Percentiles rank a stretch among this genome's conserved stretches.
Evolutionary conservation across 2,329 filamentous ascomycete genomes (phyloP).

Genomic region (Triangularia setosa): DNA sequence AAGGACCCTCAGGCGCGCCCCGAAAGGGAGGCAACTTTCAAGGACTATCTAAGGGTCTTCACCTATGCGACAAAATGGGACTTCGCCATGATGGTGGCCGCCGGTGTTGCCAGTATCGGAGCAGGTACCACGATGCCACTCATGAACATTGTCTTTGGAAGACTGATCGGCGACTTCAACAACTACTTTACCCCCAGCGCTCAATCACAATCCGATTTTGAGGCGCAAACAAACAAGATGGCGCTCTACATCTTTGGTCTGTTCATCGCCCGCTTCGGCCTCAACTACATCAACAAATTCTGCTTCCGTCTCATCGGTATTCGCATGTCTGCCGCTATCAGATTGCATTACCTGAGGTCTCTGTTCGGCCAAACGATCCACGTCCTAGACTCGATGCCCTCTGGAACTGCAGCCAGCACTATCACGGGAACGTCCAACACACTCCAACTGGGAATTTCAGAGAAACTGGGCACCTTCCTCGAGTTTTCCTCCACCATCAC

Average conservation of each 20-base stretch:
- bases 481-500: conserved; percentile 53
- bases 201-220: conserved; percentile 34
- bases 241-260: conserved; percentile 66
- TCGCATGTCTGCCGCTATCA: conserved; percentile 56
- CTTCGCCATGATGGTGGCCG: conserved; percentile 44
- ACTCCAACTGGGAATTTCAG: conserved; percentile 62
- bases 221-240: conserved; percentile 39
- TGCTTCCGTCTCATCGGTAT: conserved; percentile 60
- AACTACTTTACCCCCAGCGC: conserved; percentile 33
- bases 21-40: conserved; percentile 42
- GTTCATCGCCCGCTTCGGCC: conserved; percentile 61
- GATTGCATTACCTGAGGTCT: conserved; percentile 60
- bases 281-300: conserved; percentile 56
- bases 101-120: conserved; percentile 46
- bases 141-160: conserved; percentile 58
- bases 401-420: conserved; percentile 58
- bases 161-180: conserved; percentile 48
- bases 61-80: conserved; percentile 53
- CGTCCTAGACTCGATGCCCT: conserved; percentile 62
- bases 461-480: conserved; percentile 57
- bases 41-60: conserved; percentile 51
- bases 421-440: conserved; percentile 62
- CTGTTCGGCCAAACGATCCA: conserved; percentile 64
- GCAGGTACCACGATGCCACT: conserved; percentile 54
- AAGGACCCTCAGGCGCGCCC: conserved; percentile 34